Evolutionary conservation across 345 rosid species (phyloP), one percentile per base, ranked within the genome.

Genomic region (Acer campestre): DNA sequence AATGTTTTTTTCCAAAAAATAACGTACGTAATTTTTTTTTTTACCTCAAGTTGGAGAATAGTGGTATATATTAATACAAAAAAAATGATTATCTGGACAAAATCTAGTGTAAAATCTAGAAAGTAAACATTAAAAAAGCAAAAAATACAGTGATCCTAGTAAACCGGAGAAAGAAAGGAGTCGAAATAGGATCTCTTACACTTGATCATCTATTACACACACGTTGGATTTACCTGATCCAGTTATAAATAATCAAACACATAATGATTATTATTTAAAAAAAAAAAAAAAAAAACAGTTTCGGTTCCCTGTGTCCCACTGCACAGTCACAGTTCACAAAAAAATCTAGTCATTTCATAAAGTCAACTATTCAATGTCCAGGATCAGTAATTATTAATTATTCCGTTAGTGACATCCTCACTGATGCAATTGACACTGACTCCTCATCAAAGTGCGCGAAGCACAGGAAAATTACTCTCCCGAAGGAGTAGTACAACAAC

Each of bases 391-490:
- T 59, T 59, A 59, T 8, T 20, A 2, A 20, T 1, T 59, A 59
- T 59, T 59, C 63, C 25, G 12, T 20, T 2, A 6, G 20, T 59
- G 10, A 59, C 13, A 20, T 59, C 3, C 63, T 3, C 63, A 59
- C 63, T 16, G 22, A 59, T 22, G 18, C 22, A 10, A 16, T 2
- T 18, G 38, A 10, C 1, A 23, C 58, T 17, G 29, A 35, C 23
- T 10, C 35, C 23, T 17, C 35, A 44, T 25, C 12, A 18, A 65
- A 5, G n/a, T 66, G 65, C 65, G 65, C 80, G 80, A 70, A 29
- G 77, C 77, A 80, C 68, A 23, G 18, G 83, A 76, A 27, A 6
- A 7, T 11, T 14, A 9, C 70, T 7, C 27, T 2, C 67, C 16
- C 0, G 3, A 49, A 16, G 20, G 2, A 2, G n/a, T 20, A 42